Percentiles rank a stretch among this genome's conserved stretches.
Conservation (phyloP, 768 basidiomycete species). For the Daedalea quercina region DNA sequence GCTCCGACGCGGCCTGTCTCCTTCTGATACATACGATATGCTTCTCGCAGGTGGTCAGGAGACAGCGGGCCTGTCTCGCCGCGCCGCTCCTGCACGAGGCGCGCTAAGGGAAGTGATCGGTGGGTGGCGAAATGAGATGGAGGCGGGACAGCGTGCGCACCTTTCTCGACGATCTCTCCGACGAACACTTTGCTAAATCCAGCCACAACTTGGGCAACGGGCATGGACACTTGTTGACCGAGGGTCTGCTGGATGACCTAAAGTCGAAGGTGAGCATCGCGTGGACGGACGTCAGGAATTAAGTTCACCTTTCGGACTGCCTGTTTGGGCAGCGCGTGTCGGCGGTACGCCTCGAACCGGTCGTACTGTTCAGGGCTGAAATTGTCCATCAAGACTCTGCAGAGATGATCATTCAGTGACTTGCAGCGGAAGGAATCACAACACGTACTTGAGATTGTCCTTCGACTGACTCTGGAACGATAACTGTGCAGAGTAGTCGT, state of each 20-base stretch:
- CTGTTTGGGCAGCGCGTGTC: constrained; percentile 78
- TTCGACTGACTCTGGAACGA: constrained; percentile 86
- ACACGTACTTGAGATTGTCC: constrained; percentile 70
- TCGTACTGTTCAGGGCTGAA: constrained; percentile 81
- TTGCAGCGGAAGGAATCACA: too few species aligned
- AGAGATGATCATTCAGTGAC: too few species aligned
- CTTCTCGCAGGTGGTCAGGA: constrained; percentile 87
- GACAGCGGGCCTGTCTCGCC: constrained; percentile 75
- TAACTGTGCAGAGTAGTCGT: constrained; percentile 79
- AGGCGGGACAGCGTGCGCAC: constrained; percentile 36
- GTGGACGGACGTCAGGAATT: background rate
- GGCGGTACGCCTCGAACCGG: constrained; percentile 81
- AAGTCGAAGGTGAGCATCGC: background rate
- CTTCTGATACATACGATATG: constrained; percentile 75
- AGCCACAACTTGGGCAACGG: constrained; percentile 84
- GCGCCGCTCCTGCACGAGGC: constrained; percentile 64
- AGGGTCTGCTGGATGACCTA: constrained; percentile 81
- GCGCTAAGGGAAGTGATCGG: constrained; percentile 41
- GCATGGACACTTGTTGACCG: constrained; percentile 78
- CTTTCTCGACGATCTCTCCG: constrained; percentile 87
- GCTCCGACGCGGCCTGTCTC: constrained; percentile 80
- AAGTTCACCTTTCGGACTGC: constrained; percentile 65
- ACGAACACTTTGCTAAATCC: constrained; percentile 88
- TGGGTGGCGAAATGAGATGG: background rate
- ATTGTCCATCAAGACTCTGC: constrained; percentile 83